Evolutionary conservation across 331 rosid genomes (phyloP).

Genomic region (Telfairia occidentalis): DNA sequence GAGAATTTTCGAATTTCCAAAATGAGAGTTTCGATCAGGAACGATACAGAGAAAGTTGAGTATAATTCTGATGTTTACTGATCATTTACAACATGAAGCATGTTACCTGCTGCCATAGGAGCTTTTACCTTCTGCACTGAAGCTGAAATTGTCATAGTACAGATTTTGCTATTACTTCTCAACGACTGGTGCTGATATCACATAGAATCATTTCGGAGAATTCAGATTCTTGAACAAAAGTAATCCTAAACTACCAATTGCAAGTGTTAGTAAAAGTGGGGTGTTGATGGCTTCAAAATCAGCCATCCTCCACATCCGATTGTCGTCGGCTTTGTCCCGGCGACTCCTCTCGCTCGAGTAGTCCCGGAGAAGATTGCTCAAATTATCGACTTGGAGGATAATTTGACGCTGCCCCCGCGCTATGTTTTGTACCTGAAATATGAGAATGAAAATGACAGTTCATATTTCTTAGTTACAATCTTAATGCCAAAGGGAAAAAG

Average conservation of each 20-base stretch:
- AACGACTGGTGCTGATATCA: background rate
- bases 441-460: background rate
- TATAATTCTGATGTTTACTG: background rate
- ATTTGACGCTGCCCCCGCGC: conserved; percentile 75
- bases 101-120: background rate
- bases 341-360: conserved; percentile 44
- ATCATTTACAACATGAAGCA: background rate
- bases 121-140: background rate
- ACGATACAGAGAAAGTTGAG: background rate
- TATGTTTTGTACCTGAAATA: conserved; percentile 45
- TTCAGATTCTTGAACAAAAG: conserved; percentile 41
- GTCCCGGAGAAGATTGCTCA: conserved; percentile 73
- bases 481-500: background rate
- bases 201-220: conserved; percentile 33
- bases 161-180: background rate
- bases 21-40: no score
- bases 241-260: conserved; percentile 56
- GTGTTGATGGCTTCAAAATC: conserved; percentile 31
- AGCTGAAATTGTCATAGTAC: background rate
- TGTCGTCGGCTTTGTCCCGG: conserved; percentile 30
- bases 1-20: no score
- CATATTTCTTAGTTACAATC: background rate
- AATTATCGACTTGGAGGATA: conserved; percentile 64
- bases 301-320: conserved; percentile 23
- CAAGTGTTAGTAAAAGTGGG: conserved; percentile 54